Conservation (phyloP, 2,329 filamentous ascomycete genomes). For the Pseudocercospora cruenta region DNA sequence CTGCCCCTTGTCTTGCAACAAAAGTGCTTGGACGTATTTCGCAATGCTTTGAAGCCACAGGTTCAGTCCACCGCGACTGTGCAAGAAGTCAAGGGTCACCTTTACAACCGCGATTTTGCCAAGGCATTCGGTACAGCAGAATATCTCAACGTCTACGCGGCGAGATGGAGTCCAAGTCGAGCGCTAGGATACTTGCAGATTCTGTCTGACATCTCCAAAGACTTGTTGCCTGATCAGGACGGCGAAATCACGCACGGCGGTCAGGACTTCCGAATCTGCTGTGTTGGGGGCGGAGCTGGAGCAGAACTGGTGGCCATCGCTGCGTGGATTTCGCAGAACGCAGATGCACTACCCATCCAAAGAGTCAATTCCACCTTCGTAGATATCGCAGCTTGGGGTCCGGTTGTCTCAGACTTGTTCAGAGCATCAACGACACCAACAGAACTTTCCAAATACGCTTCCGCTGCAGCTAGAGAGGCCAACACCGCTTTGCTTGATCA, state of each 20-base stretch:
- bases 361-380: slow-evolving; percentile 63
- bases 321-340: slow-evolving; percentile 47
- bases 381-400: slow-evolving; percentile 79
- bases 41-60: slow-evolving; percentile 54
- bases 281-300: slow-evolving; percentile 67
- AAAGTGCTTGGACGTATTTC: slow-evolving; percentile 73
- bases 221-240: background rate
- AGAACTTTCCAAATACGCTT: slow-evolving; percentile 52
- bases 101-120: slow-evolving; percentile 84
- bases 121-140: slow-evolving; percentile 74
- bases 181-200: slow-evolving; percentile 79
- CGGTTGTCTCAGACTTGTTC: slow-evolving; percentile 63
- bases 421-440: slow-evolving; percentile 58
- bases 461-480: slow-evolving; percentile 47
- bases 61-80: slow-evolving; percentile 53
- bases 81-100: slow-evolving; percentile 81
- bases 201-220: slow-evolving; percentile 44
- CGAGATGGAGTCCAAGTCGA: slow-evolving; percentile 86
- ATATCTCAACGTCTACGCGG: slow-evolving; percentile 79
- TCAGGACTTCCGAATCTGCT: slow-evolving; percentile 49
- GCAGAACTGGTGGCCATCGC: slow-evolving; percentile 69
- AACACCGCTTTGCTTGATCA: slow-evolving; percentile 44
- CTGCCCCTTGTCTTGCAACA: slow-evolving; percentile 57
- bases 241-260: background rate
- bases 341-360: background rate